Evolutionary conservation across 352 stramenopile genomes (phyloP).

Genomic region (Pythium monospermum): DNA sequence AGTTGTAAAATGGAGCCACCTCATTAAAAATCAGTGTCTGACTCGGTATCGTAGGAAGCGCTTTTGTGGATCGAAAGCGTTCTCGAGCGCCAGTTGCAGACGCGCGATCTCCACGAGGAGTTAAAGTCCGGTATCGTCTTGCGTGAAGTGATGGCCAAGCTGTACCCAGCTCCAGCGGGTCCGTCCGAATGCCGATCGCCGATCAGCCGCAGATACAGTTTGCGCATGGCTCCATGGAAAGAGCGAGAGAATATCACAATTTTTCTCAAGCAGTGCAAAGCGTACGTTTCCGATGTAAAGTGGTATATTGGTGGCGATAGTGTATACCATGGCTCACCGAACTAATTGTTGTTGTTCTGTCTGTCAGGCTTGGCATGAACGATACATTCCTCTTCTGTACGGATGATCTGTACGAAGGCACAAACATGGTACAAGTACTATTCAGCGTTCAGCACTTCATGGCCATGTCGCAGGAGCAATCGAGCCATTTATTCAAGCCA

Average conservation of each 20-base stretch:
- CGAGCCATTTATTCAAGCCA: conserved; percentile 38
- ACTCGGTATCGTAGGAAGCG: conserved; percentile 34
- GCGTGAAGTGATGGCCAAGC: conserved; percentile 57
- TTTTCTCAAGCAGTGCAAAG: conserved; percentile 79
- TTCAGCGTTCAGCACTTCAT: conserved; percentile 79
- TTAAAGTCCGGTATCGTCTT: conserved; percentile 76
- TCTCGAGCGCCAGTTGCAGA: conserved; percentile 44
- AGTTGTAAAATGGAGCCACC: neutral
- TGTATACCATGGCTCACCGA: neutral
- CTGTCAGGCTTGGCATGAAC: conserved; percentile 68
- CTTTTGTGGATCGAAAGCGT: conserved; percentile 74
- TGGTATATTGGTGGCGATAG: too few species aligned
- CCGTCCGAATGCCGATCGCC: conserved; percentile 52
- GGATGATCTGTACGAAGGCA: conserved; percentile 80
- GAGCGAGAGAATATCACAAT: conserved; percentile 82
- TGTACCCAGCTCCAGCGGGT: conserved; percentile 52
- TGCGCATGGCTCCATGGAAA: conserved; percentile 76
- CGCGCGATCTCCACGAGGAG: conserved; percentile 51
- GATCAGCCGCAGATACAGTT: conserved; percentile 69
- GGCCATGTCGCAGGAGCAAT: conserved; percentile 50
- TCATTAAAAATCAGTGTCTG: neutral
- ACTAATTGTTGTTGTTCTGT: neutral
- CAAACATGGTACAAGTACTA: conserved; percentile 80
- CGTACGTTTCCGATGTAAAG: too few species aligned
- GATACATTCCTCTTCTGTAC: conserved; percentile 80